These are phyloP conservation scores for Penicillium lagena DNA, from an alignment of 495 filamentous ascomycete species.

Conservation along the genomic window DNA sequence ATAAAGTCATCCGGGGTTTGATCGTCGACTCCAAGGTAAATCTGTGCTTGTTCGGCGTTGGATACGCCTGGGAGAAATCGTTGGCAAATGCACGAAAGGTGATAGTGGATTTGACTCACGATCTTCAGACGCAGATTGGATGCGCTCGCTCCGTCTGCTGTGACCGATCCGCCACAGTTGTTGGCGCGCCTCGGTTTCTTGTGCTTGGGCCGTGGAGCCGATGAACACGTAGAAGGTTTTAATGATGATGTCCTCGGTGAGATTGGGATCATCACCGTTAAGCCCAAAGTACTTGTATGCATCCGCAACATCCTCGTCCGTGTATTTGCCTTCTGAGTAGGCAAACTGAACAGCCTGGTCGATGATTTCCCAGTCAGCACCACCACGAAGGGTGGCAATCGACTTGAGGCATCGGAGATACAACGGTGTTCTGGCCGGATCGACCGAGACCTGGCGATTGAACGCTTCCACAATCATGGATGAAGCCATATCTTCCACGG, in stretches of 20 bases:
- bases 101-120: slow-evolving; percentile 22
- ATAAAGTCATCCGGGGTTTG: slow-evolving; percentile 54
- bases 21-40: slow-evolving; percentile 48
- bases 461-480: slow-evolving; percentile 31
- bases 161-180: slow-evolving; percentile 52
- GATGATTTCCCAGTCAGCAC: slow-evolving; percentile 27
- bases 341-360: slow-evolving; percentile 30
- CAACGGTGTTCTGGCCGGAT: slow-evolving; percentile 18
- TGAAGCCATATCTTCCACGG: slow-evolving; percentile 37
- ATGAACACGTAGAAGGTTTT: slow-evolving; percentile 50
- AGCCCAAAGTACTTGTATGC: slow-evolving; percentile 53
- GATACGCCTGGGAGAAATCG: slow-evolving; percentile 37
- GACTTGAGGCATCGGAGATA: slow-evolving; percentile 33
- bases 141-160: slow-evolving; percentile 41
- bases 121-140: slow-evolving; percentile 50
- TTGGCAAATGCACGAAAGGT: not conserved
- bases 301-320: slow-evolving; percentile 45
- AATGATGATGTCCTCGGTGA: slow-evolving; percentile 52
- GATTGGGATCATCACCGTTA: slow-evolving; percentile 19
- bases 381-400: slow-evolving; percentile 27
- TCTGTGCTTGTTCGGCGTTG: slow-evolving; percentile 54
- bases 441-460: slow-evolving; percentile 30
- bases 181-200: slow-evolving; percentile 44
- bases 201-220: slow-evolving; percentile 24
- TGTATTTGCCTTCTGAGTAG: slow-evolving; percentile 36